Evolutionary conservation across 2,329 filamentous ascomycete genomes (phyloP), one percentile per base, ranked within the genome.

Genomic region (Aspergillus felis): DNA sequence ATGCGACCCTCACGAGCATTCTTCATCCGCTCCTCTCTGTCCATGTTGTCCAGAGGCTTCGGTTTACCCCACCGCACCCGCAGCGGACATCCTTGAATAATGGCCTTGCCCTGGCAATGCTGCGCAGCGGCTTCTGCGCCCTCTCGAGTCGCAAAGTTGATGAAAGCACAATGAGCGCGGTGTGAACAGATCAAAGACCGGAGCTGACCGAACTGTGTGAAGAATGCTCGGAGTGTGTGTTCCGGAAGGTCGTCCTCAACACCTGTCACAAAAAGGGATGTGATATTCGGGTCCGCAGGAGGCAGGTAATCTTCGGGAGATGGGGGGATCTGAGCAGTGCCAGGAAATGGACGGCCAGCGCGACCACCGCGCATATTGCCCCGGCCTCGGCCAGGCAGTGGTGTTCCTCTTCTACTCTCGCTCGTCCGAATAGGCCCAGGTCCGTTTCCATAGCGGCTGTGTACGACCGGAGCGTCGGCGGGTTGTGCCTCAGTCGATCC

Each of bases 211-310:
- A 92, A 92, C 20, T 85, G 84, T 59, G 91, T 86, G 79, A 99
- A 99, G 74, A 95, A 94, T 2, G 91, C 88, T 50, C 94, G 89
- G 27, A 99, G 81, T 68, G 92, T 92, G 75, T 92, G 87, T 74
- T 99, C 94, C 2, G 93, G 92, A 6, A 99, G 81, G 68, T 99
- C 94, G 71, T 99, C 94, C 74, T 99, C 94, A 2, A 99, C 87
- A 8, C 94, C 95, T 0, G 93, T 97, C 29, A 97, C 84, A 70
- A 99, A 99, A 0, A 99, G 83, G 0, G 93, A 97, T 67, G 91
- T 96, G 71, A 99, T 89, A 58, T 90, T 94, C 56, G 81, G 84
- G 69, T 99, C 93, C 3, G 84, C 78, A 0, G 94, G 95, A 0
- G 94, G 94, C 2, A 88, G 75, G 76, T 92, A 95, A 75, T 99